phyloP scores from a whole-genome alignment of 192 early-diverging fungal genomes.

The Podila verticillata region DNA sequence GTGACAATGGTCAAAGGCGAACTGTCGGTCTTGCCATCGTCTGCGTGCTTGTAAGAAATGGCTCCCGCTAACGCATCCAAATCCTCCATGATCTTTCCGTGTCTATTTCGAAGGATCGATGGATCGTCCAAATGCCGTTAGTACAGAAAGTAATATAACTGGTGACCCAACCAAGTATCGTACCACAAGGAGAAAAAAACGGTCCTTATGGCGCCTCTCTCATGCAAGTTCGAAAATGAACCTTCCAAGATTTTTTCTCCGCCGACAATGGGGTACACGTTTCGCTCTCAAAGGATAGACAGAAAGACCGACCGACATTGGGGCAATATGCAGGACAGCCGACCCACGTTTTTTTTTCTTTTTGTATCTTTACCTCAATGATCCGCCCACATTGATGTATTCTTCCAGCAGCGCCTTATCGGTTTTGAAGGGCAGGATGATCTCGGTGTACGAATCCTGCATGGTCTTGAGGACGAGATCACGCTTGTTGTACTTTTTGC shows the following conservation, averaged over 20 bases:
- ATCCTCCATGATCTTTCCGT: constrained; percentile 87
- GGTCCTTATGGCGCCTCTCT: too few relatives aligned
- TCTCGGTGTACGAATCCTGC: constrained; percentile 78
- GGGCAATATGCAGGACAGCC: too few relatives aligned
- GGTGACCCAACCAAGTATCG: too few relatives aligned
- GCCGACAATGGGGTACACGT: too few relatives aligned
- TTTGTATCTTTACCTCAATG: constrained; percentile 57
- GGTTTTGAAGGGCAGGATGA: constrained; percentile 80
- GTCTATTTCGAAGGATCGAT: constrained; percentile 21
- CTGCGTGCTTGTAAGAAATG: constrained; percentile 77
- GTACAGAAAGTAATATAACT: too few relatives aligned
- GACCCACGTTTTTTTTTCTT: not conserved
- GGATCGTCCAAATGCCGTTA: too few relatives aligned
- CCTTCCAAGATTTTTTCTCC: too few relatives aligned
- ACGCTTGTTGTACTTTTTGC: constrained; percentile 16
- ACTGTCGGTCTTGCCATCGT: constrained; percentile 35
- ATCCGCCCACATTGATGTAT: constrained; percentile 79
- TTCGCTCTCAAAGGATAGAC: not conserved
- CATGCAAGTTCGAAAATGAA: too few relatives aligned
- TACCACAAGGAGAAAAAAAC: too few relatives aligned
- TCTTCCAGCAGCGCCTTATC: constrained; percentile 76
- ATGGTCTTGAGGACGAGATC: constrained; percentile 64
- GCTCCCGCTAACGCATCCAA: constrained; percentile 83
- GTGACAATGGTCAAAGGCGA: constrained; percentile 82
- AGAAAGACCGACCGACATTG: too few relatives aligned